Base-by-base conservation (phyloP, 2,329 filamentous ascomycete genomes). In the Apiospora aurea region DNA sequence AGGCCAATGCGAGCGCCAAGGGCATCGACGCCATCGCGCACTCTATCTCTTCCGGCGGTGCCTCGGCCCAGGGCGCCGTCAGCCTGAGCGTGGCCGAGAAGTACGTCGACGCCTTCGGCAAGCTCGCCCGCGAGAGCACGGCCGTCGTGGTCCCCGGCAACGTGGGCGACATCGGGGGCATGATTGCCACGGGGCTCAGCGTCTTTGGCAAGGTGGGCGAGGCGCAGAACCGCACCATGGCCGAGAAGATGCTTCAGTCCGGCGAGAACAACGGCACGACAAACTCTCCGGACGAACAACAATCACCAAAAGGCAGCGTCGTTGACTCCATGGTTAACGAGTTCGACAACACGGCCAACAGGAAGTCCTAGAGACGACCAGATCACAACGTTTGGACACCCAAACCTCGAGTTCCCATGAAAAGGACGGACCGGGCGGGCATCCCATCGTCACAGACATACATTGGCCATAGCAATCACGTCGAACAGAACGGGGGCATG, bases 71-170 rank as follows among this genome's bases (percentile, higher is more conserved):
- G 80, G 90, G 91, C 46, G 96, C 96, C 38, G 89, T 99, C 64
- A 95, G 94, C 78, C 84, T 99, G 74, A 94, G 89, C 18, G 94
- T 99, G 11, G 96, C 96, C 0, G 96, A 99, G 88, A 97, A 98
- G 84, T 99, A 99, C 78, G 96, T 99, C 70, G 96, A 97, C 66
- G 96, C 96, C 4, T 99, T 98, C 79, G 92, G 89, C 76, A 94
- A 95, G 80, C 86, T 99, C 77, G 96, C 96, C 69, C 96, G 96
- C 84, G 95, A 99, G 86, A 94, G 96, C 77, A 99, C 96, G 4
- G 94, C 95, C 5, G 93, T 99, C 41, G 94, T 99, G 26, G 95
- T 99, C 18, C 96, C 96, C 0, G 96, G 96, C 14, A 98, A 99
- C 79, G 94, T 99, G 49, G 96, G 96, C 73, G 96, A 99, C 80